Base-by-base conservation (phyloP, 75 land plant genomes). In the Picea glauca region DNA sequence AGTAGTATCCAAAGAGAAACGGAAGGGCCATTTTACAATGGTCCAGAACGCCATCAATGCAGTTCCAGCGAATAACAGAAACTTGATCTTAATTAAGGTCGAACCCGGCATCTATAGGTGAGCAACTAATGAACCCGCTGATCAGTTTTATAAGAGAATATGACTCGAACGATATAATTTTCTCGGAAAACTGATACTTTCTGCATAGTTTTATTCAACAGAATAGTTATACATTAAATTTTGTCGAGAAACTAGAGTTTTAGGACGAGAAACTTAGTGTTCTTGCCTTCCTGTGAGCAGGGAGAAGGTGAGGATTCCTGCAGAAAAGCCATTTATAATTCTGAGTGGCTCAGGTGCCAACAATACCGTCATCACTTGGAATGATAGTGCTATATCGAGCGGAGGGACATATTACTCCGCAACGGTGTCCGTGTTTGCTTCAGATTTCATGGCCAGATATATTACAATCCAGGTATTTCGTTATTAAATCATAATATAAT, bases 371-470 rank as follows among this genome's bases (percentile, higher is more conserved):
- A 80, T 87, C 13, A 78, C 77, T 43, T 85, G 79, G 77, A 56
- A 59, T 21, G 87, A 86, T 64, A 86, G 85, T 1, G 84, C 79
- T 13, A 60, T 67, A 1, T 26, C 77, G 1, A 66, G 17, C 0
- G 86, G 80, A 9, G 84, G 84, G 54, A 84, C 88, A 30, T 87
- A 74, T 54, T 67, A 67, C 18, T 78, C 76, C 73, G 56, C 12
- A 40, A 85, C 88, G 18, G 72, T 85, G 17, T 83, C 84, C 3
- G 80, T 87, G 60, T 72, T 66, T 66, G 84, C 80, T 7, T 70
- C 83, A 20, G 68, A 78, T 35, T 87, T 87, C 81, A 85, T 87
- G 26, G 88, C 88, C 68, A 75, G 77, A 35, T 70, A 87, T 54
- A 81, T 87, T 20, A 81, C 87, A 43, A 85, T 87, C 62, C 72